Evolutionary conservation across 768 basidiomycete genomes (phyloP), one percentile per base, ranked within the genome.

Genomic region (Tricholoma sp.): DNA sequence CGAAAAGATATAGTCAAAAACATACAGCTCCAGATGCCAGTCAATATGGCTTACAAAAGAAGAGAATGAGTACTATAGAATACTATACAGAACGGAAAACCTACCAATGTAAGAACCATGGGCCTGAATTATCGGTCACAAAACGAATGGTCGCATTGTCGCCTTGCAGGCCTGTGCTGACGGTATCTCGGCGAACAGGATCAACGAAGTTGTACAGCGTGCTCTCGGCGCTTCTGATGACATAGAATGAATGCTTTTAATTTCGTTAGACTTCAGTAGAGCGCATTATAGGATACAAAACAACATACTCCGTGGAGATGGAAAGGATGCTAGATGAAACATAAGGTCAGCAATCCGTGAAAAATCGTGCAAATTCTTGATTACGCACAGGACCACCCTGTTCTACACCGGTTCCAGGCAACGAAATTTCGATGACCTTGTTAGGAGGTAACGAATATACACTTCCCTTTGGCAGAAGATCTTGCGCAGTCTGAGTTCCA

Each of bases 41-140:
- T 52, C 36, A 28, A 39, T 52, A 41, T 52, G 51, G n/a, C 51
- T 52, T 10, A 24, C 9, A 12, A 45, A 42, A n/a, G 7, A 1
- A 44, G 10, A 6, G 6, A 9, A 3, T 24, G 44, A 41, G 15
- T n/a, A n/a, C 4, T 24, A 12, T n/a, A 2, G 12, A 6, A 41
- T 6, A n/a, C 13, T n/a, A 45, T 12, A 24, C 15, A 45, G n/a
- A 17, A 18, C 9, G 24, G 10, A 45, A 3, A 2, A 28, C 44
- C 13, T 41, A 33, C 50, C 17, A 37, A 13, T 37, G 51, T 3
- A 39, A 28, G 29, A 51, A 64, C 76, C 82, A 82, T 17, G 80
- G 79, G 12, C 83, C 84, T 9, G 83, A 74, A 69, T 86, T 88
- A 65, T 88, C 82, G 1, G 85, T 81, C 18, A 66, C 63, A 70